Conservation (phyloP, 2,329 filamentous ascomycete genomes). For the Fusarium nisikadoi region DNA sequence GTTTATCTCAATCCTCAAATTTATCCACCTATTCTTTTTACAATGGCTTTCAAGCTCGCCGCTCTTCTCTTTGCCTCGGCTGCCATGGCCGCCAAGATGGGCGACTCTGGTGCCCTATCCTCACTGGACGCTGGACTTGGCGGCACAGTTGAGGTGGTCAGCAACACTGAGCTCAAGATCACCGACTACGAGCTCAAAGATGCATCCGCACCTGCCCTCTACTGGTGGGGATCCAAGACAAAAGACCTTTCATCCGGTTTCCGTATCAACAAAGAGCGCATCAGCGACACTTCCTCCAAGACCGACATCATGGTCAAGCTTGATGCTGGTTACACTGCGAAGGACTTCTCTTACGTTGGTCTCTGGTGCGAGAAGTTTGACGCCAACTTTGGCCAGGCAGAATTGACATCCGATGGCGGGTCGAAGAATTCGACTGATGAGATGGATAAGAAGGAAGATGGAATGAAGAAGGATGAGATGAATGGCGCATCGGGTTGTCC, state of each 20-base stretch:
- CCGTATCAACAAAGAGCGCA: not conserved
- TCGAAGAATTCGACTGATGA: not conserved
- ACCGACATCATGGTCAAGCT: not conserved
- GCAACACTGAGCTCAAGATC: constrained; percentile 1
- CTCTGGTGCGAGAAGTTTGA: not conserved
- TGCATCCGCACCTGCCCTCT: not conserved
- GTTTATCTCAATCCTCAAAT: not conserved
- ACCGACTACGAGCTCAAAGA: not conserved
- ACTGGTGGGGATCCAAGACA: not conserved
- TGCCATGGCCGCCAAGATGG: not conserved
- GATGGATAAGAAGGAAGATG: not conserved
- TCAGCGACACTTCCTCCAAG: not conserved
- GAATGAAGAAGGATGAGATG: not conserved
- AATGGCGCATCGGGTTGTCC: not conserved
- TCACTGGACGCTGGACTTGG: not conserved
- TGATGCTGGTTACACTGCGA: not conserved
- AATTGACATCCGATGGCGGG: not conserved
- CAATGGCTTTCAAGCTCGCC: not conserved
- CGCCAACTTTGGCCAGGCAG: not conserved
- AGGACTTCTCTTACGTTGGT: not conserved
- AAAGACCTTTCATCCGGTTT: not conserved
- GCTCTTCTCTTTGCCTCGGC: not conserved
- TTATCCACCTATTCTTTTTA: not conserved
- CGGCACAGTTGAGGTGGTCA: not conserved
- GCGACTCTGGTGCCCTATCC: not conserved